Conservation (phyloP, 768 basidiomycete species). For the Hericium rajendrae region DNA sequence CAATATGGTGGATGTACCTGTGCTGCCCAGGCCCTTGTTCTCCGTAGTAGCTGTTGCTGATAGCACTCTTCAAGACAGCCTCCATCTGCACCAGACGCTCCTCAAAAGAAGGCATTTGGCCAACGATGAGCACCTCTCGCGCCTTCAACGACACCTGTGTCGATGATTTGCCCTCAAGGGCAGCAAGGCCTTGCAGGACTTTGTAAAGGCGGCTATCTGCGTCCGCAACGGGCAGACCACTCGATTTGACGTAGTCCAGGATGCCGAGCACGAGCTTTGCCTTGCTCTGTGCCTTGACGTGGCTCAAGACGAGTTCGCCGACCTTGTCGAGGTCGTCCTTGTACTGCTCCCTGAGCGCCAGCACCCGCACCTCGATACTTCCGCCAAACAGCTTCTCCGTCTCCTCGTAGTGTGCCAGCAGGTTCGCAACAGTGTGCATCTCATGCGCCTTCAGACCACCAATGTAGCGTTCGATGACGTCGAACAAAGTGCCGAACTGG, state of each 20-base stretch:
- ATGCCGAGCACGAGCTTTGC: conserved; percentile 78
- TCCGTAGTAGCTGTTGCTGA: conserved; percentile 83
- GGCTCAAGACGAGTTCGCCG: conserved; percentile 79
- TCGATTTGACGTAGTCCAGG: conserved; percentile 83
- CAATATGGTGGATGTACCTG: conserved; percentile 19
- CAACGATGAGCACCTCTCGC: conserved; percentile 91
- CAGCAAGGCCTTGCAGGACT: conserved; percentile 73
- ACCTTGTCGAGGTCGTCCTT: conserved; percentile 90
- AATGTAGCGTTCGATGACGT: conserved; percentile 70
- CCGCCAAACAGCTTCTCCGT: conserved; percentile 93
- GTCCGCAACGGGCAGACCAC: conserved; percentile 65
- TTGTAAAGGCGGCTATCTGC: conserved; percentile 65
- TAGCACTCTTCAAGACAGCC: conserved; percentile 79
- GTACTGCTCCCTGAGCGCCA: conserved; percentile 83
- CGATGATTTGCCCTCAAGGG: conserved; percentile 89
- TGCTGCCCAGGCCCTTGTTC: conserved; percentile 64
- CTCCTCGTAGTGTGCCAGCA: conserved; percentile 71
- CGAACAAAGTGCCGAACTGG: conserved; percentile 59
- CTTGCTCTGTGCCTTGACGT: conserved; percentile 93
- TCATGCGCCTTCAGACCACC: conserved; percentile 85
- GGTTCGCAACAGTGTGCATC: conserved; percentile 60
- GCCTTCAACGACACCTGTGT: conserved; percentile 88
- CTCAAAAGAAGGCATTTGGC: conserved; percentile 95
- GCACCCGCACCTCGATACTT: conserved; percentile 85
- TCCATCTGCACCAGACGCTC: conserved; percentile 94